phyloP scores from a whole-genome alignment of 768 basidiomycete species.

The Trametes punicea region DNA sequence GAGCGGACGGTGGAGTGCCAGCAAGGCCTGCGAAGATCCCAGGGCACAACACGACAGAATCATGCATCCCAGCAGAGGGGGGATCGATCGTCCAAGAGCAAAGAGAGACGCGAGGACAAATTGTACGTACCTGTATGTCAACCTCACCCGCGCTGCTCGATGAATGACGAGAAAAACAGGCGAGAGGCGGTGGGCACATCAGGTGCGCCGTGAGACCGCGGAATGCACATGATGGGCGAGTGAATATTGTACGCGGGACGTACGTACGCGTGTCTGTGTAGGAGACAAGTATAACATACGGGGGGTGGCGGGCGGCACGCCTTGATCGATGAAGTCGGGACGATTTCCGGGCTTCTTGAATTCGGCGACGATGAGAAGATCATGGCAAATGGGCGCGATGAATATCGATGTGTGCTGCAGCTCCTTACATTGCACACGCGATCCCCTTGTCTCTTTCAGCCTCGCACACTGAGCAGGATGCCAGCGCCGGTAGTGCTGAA shows the following conservation, averaged over 20 bases:
- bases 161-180: background rate
- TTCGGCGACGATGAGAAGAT: background rate
- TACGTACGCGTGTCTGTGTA: background rate
- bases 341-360: background rate
- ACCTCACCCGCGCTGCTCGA: background rate
- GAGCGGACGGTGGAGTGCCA: background rate
- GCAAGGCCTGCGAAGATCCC: background rate
- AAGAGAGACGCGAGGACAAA: too few relatives aligned
- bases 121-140: too few relatives aligned
- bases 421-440: background rate
- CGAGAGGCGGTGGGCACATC: background rate
- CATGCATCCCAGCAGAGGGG: too few relatives aligned
- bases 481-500: background rate
- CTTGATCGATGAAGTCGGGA: slow-evolving; percentile 4
- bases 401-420: too few relatives aligned
- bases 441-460: background rate
- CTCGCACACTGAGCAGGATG: too few relatives aligned
- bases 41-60: too few relatives aligned
- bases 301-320: background rate
- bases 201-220: background rate
- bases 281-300: too few relatives aligned
- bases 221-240: background rate
- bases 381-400: background rate
- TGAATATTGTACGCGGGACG: background rate
- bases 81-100: too few relatives aligned